These are phyloP conservation scores for Plasmodium coatneyi DNA, from an alignment of 169 alveolate species.

Conservation along the genomic window DNA sequence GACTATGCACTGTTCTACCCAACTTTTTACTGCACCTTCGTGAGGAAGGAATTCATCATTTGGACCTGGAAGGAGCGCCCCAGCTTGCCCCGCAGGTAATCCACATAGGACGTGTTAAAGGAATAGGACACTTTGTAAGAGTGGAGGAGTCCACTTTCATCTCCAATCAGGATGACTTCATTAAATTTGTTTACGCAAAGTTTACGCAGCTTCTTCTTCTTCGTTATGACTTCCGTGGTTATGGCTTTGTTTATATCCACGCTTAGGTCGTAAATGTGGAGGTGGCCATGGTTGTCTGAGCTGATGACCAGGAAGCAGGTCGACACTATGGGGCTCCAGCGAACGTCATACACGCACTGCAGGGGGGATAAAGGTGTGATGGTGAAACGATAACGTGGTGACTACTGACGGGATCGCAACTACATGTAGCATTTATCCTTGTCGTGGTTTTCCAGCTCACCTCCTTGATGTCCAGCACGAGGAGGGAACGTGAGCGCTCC, in stretches of 20 bases:
- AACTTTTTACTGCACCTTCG: constrained; percentile 17
- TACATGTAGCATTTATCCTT: too few relatives aligned
- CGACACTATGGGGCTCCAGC: constrained; percentile 59
- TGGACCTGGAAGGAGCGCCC: constrained; percentile 24
- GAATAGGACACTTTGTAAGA: constrained; percentile 54
- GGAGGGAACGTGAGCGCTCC: neutral
- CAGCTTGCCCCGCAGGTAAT: constrained; percentile 49
- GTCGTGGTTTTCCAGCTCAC: neutral
- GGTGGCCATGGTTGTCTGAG: constrained; percentile 20
- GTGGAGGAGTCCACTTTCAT: constrained; percentile 40
- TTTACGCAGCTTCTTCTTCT: constrained; percentile 38
- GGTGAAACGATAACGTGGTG: neutral
- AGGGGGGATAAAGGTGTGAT: neutral
- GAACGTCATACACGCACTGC: constrained; percentile 61
- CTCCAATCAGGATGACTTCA: constrained; percentile 65
- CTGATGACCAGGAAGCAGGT: constrained; percentile 69
- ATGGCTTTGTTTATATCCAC: constrained; percentile 61
- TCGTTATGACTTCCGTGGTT: constrained; percentile 25
- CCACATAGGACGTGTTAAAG: constrained; percentile 47
- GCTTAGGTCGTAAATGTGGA: constrained; percentile 53
- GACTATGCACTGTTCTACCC: neutral
- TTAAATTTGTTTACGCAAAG: constrained; percentile 40
- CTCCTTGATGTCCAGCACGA: constrained; percentile 64
- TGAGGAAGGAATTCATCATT: constrained; percentile 57
- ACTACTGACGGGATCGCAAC: neutral